A percentile compares a stretch with the other conserved stretches of the same genome.
phyloP scores from a whole-genome alignment of 176 grass and related monocot species.

The Hsuehochloa calcarea region DNA sequence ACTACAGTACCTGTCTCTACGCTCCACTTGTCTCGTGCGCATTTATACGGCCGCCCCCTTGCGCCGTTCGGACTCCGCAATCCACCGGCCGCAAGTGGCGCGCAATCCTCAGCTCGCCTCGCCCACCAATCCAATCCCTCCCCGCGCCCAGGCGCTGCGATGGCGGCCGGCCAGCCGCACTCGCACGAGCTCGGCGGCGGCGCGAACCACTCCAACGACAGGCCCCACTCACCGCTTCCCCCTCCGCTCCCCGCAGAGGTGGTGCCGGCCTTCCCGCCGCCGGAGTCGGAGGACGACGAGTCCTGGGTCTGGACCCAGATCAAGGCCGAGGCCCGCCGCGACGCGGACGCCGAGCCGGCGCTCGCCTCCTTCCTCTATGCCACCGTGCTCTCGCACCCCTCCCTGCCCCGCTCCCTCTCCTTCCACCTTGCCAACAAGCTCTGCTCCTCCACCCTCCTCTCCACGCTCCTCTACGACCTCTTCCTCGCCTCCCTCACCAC shows the following conservation, averaged over 20 bases:
- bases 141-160: not conserved
- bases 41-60: not conserved
- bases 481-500: constrained; percentile 71
- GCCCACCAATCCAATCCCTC: not conserved
- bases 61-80: not conserved
- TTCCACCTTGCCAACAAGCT: constrained; percentile 99
- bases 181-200: constrained; percentile 17
- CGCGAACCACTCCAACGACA: constrained; percentile 32
- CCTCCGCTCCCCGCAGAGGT: constrained; percentile 33
- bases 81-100: not conserved
- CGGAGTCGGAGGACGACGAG: constrained; percentile 83
- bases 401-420: constrained; percentile 76
- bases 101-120: not conserved
- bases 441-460: constrained; percentile 87
- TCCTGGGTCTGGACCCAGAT: constrained; percentile 87
- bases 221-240: not conserved
- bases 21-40: constrained; percentile 3
- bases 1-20: not conserved
- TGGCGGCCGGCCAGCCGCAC: constrained; percentile 51
- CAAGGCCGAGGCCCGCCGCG: constrained; percentile 87
- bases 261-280: constrained; percentile 67
- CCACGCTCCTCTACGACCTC: constrained; percentile 91
- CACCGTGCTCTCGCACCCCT: constrained; percentile 87
- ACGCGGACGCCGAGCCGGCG: constrained; percentile 82
- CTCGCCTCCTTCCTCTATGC: constrained; percentile 93